Evolutionary conservation across 2,329 filamentous ascomycete genomes (phyloP), one percentile per base, ranked within the genome.

Genomic region (Dendrostoma leiphaemia): DNA sequence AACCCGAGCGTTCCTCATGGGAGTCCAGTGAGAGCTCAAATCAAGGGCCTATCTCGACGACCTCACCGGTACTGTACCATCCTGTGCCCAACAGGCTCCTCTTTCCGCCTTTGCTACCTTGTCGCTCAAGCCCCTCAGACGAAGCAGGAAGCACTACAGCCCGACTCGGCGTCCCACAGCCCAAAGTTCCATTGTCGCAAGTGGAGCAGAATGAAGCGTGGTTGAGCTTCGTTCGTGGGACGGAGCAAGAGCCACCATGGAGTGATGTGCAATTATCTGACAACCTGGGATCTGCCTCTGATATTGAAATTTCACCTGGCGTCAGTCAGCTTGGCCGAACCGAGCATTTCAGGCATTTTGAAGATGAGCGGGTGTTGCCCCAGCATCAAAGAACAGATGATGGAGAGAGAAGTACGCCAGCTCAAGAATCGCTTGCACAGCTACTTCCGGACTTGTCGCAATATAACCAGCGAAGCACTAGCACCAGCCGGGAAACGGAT

Each of bases 181-280:
- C 61, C 0, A 47, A 56, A 0, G 45, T 65, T 2, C 52, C 62
- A 6, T n/a, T 53, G 4, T 63, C 63, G 8, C 57, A 63, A 34
- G 56, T 56, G 31, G 49, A 50, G n/a, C 58, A 64, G 24, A 67
- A 67, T 24, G 41, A 49, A n/a, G 51, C n/a, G 7, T 68, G 65
- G 64, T 61, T 54, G 26, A 49, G 21, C 0, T 66, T 62, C 46
- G 54, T 65, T n/a, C 48, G 45, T n/a, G 41, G 23, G 35, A 38
- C 31, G 46, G 55, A 13, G 37, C 59, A 26, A 38, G 54, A 17
- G 54, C 53, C 45, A 59, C 40, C 31, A 26, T 34, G 24, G 6
- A 47, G 17, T 47, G 49, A 13, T 4, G 35, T 9, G 31, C 47
- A 10, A 23, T 6, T 15, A 32, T 48, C 32, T 45, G 32, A 32